Evolutionary conservation across 2,329 filamentous ascomycete species (phyloP).

Genomic region (Pleomassaria siparia): DNA sequence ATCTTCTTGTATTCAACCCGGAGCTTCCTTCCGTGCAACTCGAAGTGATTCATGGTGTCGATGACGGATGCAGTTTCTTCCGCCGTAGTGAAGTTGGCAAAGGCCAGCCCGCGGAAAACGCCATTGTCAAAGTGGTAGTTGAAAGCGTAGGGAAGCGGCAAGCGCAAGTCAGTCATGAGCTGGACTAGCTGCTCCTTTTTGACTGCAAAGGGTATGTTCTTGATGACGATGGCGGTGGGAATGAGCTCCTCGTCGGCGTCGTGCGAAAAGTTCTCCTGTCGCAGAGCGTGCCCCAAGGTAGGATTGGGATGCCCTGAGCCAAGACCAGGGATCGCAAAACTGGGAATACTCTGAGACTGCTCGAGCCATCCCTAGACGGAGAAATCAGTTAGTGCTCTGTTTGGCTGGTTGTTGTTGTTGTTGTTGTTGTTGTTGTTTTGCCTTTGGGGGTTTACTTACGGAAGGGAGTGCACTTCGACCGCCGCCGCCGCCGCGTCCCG

Average conservation of each 20-base stretch:
- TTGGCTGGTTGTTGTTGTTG: not conserved
- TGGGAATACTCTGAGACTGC: slow-evolving; percentile 50
- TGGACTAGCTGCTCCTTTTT: slow-evolving; percentile 93
- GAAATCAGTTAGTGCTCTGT: not conserved
- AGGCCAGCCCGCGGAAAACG: slow-evolving; percentile 92
- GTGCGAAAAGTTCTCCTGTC: slow-evolving; percentile 50
- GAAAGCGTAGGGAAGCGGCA: slow-evolving; percentile 96
- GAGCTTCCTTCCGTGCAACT: slow-evolving; percentile 90
- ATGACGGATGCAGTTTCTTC: slow-evolving; percentile 94
- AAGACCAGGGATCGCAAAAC: slow-evolving; percentile 44
- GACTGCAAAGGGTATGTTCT: slow-evolving; percentile 98
- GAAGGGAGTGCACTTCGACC: slow-evolving; percentile 67
- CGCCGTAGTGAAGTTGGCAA: slow-evolving; percentile 96
- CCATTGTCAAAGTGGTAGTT: slow-evolving; percentile 99
- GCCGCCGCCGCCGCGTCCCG: slow-evolving; percentile 56
- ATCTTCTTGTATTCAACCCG: slow-evolving; percentile 99
- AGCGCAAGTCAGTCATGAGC: slow-evolving; percentile 90
- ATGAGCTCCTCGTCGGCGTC: slow-evolving; percentile 83
- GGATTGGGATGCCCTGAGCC: slow-evolving; percentile 37
- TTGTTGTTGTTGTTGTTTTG: no score
- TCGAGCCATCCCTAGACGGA: slow-evolving; percentile 63
- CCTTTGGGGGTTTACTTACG: slow-evolving; percentile 68
- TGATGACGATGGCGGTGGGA: slow-evolving; percentile 97
- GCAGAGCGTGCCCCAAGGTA: slow-evolving; percentile 34
- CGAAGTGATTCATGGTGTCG: slow-evolving; percentile 90